Evolutionary conservation across 2,329 filamentous ascomycete species (phyloP), one percentile per base, ranked within the genome.

Genomic region (Fusarium sp.): DNA sequence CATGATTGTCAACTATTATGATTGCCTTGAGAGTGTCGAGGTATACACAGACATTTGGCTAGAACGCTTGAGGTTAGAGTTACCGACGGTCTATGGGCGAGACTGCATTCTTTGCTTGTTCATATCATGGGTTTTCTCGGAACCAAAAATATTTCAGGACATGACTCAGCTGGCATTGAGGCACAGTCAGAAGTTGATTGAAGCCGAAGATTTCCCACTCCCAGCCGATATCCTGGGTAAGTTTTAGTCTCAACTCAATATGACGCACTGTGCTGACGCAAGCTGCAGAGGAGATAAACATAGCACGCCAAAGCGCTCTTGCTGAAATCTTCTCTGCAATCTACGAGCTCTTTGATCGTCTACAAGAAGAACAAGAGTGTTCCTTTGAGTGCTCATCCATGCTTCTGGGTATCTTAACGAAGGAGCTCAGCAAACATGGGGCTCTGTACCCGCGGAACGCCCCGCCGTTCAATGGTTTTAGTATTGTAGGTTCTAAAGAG

Each of bases 1-100:
- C 0, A 73, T 76, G 12, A 39, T 80, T 11, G 71, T 79, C 0
- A 63, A 80, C 14, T 76, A 78, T 29, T 79, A 76, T 16, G 48
- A 76, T 5, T 79, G 75, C n/a, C 61, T 74, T 10, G 78, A 80
- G 7, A 45, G 31, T 3, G 7, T 71, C 0, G 70, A 76, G 2
- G 0, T 54, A 6, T 58, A 69, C 21, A 23, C 19, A 1, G 38
- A 46, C 0, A n/a, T 61, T 1, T 79, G 76, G 78, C 42, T 79
- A 2, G 14, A 21, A 4, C 1, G 2, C 7, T 9, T 59, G 37
- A 21, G 4, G 2, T 16, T 5, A 1, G 4, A 48, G 1, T 0
- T 65, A 1, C 48, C 62, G 0, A 56, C 0, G 7, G 15, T 33
- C 4, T 72, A 70, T 39, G 59, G 66, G 4, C 38, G 44, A 19